A percentile compares a stretch with the other conserved stretches of the same genome.
These are phyloP conservation scores for Tylopilus sp. DNA, from an alignment of 1,284 basidiomycete genomes.

Conservation along the genomic window DNA sequence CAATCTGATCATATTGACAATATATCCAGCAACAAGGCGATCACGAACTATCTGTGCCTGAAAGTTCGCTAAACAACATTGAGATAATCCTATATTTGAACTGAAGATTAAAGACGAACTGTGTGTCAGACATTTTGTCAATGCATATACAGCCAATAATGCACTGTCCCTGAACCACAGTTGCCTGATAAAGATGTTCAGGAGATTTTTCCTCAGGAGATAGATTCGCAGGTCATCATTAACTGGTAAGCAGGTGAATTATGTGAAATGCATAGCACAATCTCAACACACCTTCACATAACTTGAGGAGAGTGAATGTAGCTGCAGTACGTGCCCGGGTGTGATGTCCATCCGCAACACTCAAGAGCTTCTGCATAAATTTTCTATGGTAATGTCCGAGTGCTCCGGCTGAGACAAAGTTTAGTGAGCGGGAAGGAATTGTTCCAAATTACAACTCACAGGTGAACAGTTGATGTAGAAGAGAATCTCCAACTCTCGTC, in stretches of 20 bases:
- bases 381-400: slow-evolving; percentile 1
- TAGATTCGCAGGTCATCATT: slow-evolving; percentile 2
- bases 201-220: neutral
- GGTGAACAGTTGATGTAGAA: slow-evolving; percentile 7
- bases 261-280: neutral
- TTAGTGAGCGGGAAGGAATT: neutral
- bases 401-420: neutral
- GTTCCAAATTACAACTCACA: neutral
- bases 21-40: no score
- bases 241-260: neutral
- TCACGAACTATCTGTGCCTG: no score
- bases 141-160: no score
- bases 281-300: slow-evolving; percentile 5
- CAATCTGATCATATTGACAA: no score
- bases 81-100: no score
- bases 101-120: no score
- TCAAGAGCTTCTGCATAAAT: slow-evolving; percentile 7
- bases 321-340: slow-evolving; percentile 3
- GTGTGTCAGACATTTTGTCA: no score
- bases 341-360: slow-evolving; percentile 1
- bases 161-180: no score
- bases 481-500: slow-evolving; percentile 10
- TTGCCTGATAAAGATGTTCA: no score
- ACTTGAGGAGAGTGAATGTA: slow-evolving; percentile 9
- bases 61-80: no score